A percentile compares a stretch with the other conserved stretches of the same genome.
Evolutionary conservation across 208 protist species (phyloP).

Genomic region (Trypanosoma grayi): DNA sequence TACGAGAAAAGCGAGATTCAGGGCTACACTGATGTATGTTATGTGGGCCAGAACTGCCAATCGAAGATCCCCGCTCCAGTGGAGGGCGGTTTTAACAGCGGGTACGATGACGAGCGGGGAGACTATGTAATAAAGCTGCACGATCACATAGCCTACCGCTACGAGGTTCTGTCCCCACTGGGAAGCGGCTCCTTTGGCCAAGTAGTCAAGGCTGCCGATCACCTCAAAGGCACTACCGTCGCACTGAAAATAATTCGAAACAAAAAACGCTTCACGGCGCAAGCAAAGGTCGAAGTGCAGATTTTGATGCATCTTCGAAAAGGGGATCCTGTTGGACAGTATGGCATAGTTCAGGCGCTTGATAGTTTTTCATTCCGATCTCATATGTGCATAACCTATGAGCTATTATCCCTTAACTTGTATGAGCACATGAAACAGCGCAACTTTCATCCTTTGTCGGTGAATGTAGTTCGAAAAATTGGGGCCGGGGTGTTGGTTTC

Average conservation of each 20-base stretch:
- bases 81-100: constrained; percentile 56
- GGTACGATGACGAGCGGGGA: constrained; percentile 93
- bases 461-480: constrained; percentile 62
- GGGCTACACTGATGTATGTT: constrained; percentile 50
- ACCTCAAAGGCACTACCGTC: constrained; percentile 35
- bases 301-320: constrained; percentile 74
- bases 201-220: constrained; percentile 78
- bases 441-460: constrained; percentile 79
- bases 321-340: constrained; percentile 54
- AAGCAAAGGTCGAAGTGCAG: constrained; percentile 75
- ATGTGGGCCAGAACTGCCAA: constrained; percentile 60
- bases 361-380: constrained; percentile 68
- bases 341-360: constrained; percentile 69
- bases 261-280: constrained; percentile 49
- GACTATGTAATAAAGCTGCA: constrained; percentile 87
- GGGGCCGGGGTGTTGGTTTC: constrained; percentile 66
- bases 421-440: constrained; percentile 72
- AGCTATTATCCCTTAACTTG: constrained; percentile 67
- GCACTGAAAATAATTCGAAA: constrained; percentile 87
- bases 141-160: constrained; percentile 94
- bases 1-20: constrained; percentile 73
- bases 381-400: constrained; percentile 81
- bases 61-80: constrained; percentile 60
- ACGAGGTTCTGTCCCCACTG: constrained; percentile 69
- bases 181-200: constrained; percentile 88